A percentile compares a stretch with the other conserved stretches of the same genome.
These are phyloP conservation scores for Yueomyces sinensis DNA, from an alignment of 805 yeast species.

Conservation along the genomic window DNA sequence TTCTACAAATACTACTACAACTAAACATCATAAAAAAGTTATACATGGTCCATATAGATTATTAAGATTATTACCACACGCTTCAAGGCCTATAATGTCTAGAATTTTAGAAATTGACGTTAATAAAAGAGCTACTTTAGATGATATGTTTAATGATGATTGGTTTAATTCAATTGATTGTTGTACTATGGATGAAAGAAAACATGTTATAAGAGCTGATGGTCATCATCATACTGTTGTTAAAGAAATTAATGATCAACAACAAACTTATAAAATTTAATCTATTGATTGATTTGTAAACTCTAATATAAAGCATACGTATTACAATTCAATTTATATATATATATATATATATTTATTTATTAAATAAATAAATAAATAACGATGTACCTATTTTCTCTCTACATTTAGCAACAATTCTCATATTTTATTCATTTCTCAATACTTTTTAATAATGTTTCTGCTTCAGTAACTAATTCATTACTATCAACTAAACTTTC, in stretches of 20 bases:
- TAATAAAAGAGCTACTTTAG: slow-evolving; percentile 46
- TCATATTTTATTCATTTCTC: too few relatives aligned
- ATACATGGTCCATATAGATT: slow-evolving; percentile 76
- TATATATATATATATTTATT: too few relatives aligned
- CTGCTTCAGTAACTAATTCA: slow-evolving; percentile 15
- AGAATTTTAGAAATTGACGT: slow-evolving; percentile 54
- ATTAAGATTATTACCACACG: slow-evolving; percentile 72
- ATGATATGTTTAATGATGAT: slow-evolving; percentile 52
- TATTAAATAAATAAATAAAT: too few relatives aligned
- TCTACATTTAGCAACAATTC: too few relatives aligned
- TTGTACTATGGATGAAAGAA: slow-evolving; percentile 41
- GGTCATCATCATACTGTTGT: slow-evolving; percentile 40
- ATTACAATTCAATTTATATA: too few relatives aligned
- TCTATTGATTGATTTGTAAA: background rate
- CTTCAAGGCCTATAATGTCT: slow-evolving; percentile 63
- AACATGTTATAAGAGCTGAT: slow-evolving; percentile 29
- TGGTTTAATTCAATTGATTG: slow-evolving; percentile 54
- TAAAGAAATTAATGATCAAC: slow-evolving; percentile 32
- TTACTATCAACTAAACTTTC: slow-evolving; percentile 22
- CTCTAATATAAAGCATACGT: too few relatives aligned
- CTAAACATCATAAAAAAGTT: slow-evolving; percentile 32
- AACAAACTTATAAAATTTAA: slow-evolving; percentile 29
- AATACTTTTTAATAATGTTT: too few relatives aligned
- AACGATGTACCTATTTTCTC: too few relatives aligned
- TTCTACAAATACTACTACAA: background rate